Base-by-base conservation (phyloP, 75 land plant species). In the Picea sitchensis region DNA sequence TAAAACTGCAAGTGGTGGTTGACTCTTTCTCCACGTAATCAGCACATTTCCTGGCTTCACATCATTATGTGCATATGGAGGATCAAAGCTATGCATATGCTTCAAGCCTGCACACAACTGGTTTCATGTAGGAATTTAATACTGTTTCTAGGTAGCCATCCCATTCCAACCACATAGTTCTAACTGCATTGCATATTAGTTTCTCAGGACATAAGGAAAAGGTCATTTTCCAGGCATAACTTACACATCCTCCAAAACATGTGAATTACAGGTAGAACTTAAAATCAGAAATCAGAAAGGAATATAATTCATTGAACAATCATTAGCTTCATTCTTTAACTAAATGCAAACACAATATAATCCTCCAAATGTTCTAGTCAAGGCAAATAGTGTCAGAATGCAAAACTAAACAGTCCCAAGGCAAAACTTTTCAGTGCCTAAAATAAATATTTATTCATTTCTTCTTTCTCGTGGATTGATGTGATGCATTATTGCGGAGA, bases 11-110 rank as follows among this genome's bases (percentile, higher is more conserved):
- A 86, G 82, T 26, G 98, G 99, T 64, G 90, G 79, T 63, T 91
- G 86, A 78, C 89, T 89, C 72, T 88, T 94, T 59, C 84, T 89
- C 62, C 81, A 79, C 59, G 85, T 90, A 4, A 98, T 75, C 17
- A 98, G 88, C 31, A 98, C 85, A 87, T 98, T 98, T 41, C 94
- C 99, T 80, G 98, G 98, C 75, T 98, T 98, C 75, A 98, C 88
- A 88, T 98, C 99, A 81, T 98, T 95, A 79, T 98, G 99, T 2
- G 99, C 98, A 92, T 95, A 95, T 57, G 99, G 90, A 68, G 99
- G 96, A 54, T 91, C 93, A 76, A 88, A 83, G 77, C 79, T 89
- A 83, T 98, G 99, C 99, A 98, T 95, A 67, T 91, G 88, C 87
- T 95, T 90, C 81, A 98, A 83, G 30, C 96, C 99, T 88, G 90